phyloP scores from a whole-genome alignment of 2,329 filamentous ascomycete genomes.

The Hypocreales sp. region DNA sequence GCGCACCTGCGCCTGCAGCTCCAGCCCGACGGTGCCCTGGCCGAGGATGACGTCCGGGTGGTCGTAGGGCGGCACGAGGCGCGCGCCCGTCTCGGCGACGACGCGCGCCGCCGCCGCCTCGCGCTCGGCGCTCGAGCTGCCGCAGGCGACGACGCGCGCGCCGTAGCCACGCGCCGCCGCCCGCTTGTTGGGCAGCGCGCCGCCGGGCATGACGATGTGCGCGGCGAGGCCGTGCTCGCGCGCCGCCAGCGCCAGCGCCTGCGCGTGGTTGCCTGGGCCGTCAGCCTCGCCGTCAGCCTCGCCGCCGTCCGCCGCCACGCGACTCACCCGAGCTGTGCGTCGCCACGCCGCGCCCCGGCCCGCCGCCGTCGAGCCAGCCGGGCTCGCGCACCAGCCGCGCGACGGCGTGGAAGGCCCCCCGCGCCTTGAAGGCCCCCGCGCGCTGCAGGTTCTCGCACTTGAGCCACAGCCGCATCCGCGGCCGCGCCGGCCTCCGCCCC shows the following conservation, averaged over 20 bases:
- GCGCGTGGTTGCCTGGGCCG: conserved; percentile 91
- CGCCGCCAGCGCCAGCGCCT: conserved; percentile 79
- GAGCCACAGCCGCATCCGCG: conserved; percentile 66
- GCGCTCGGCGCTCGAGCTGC: conserved; percentile 64
- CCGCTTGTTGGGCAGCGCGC: conserved; percentile 74
- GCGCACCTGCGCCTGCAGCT: conserved; percentile 60
- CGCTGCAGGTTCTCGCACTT: conserved; percentile 92
- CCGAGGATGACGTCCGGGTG: conserved; percentile 85
- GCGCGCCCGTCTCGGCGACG: conserved; percentile 55
- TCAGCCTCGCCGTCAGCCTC: too few species aligned
- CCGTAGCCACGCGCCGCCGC: conserved; percentile 67
- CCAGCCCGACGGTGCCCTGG: conserved; percentile 78
- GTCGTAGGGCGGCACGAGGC: conserved; percentile 79
- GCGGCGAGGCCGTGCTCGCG: conserved; percentile 57
- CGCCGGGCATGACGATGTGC: conserved; percentile 85
- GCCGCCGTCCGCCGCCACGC: too few species aligned
- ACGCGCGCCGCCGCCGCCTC: conserved; percentile 62
- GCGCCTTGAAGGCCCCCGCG: conserved; percentile 82
- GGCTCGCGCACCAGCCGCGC: conserved; percentile 48
- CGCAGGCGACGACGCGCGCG: conserved; percentile 65
- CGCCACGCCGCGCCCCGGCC: conserved; percentile 55
- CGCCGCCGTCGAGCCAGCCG: conserved; percentile 43
- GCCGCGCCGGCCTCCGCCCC: conserved; percentile 42
- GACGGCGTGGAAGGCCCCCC: conserved; percentile 81
- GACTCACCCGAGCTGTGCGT: conserved; percentile 73